phyloP scores from a whole-genome alignment of 2,329 filamentous ascomycete genomes.

The Pleomassaria siparia region DNA sequence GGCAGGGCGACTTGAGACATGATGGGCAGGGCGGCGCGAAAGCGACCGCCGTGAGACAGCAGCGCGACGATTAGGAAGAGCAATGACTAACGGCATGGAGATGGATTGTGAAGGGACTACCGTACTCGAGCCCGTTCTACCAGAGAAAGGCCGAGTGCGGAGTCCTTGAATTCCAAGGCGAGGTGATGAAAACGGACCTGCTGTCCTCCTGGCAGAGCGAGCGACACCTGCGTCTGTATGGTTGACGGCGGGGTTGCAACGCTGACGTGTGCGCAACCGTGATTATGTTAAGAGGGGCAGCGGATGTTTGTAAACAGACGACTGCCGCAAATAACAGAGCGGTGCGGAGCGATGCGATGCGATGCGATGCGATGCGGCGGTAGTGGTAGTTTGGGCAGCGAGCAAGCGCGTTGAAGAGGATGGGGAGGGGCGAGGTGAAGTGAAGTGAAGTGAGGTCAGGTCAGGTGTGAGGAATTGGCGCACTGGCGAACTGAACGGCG shows the following conservation, averaged over 20 bases:
- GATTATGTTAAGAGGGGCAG: slow-evolving; percentile 1
- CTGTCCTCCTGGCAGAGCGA: slow-evolving; percentile 13
- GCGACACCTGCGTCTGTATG: slow-evolving; percentile 8
- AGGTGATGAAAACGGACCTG: slow-evolving; percentile 27
- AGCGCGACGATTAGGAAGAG: slow-evolving; percentile 39
- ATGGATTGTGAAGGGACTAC: slow-evolving; percentile 32
- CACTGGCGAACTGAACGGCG: slow-evolving; percentile 1
- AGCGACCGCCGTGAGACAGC: slow-evolving; percentile 29
- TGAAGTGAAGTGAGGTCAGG: slow-evolving; percentile 5
- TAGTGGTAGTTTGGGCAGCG: not conserved
- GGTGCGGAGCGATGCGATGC: slow-evolving; percentile 6
- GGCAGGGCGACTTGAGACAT: slow-evolving; percentile 19
- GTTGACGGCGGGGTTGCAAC: slow-evolving; percentile 12
- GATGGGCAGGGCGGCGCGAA: slow-evolving; percentile 32
- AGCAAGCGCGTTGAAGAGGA: not conserved
- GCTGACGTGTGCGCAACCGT: slow-evolving; percentile 4
- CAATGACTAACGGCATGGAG: slow-evolving; percentile 48
- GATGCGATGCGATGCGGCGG: not conserved
- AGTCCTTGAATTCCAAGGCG: slow-evolving; percentile 17
- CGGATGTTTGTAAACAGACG: slow-evolving; percentile 2
- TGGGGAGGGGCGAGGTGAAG: slow-evolving; percentile 4
- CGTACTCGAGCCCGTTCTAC: slow-evolving; percentile 41
- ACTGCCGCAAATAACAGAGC: too few species aligned
- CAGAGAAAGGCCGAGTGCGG: slow-evolving; percentile 44
- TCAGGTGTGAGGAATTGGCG: slow-evolving; percentile 2